Evolutionary conservation across 1,139 yeast genomes (phyloP), one percentile per base, ranked within the genome.

Genomic region (Debaryomyces sp.): DNA sequence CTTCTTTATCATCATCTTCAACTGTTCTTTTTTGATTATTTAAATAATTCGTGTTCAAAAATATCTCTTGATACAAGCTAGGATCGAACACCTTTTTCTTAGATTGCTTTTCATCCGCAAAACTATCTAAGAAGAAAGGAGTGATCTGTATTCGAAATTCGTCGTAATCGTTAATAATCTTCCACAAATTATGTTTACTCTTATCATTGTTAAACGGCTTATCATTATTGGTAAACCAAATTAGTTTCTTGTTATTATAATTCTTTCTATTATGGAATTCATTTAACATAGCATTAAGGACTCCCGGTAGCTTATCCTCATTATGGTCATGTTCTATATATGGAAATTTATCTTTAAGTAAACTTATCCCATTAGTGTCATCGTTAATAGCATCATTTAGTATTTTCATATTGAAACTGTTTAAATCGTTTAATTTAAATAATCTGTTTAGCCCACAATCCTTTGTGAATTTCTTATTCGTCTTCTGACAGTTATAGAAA

Each of bases 121-220:
- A 48, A 21, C 51, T 57, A 4, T 77, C 71, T 36, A 90, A 63
- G 57, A 92, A 84, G 46, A 89, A 77, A 0, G 97, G 96, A 21
- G 74, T 70, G 15, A 91, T 77, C 13, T 68, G 70, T 27, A 87
- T 82, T 34, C 67, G 70, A 17, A 71, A 69, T 46, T 78, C 79
- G 45, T 78, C 78, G 45, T 81, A 73, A 63, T 89, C 96, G 43
- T 78, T 76, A 24, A 88, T 76, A 5, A 85, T 73, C 18, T 81
- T 80, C 59, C 85, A 79, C 15, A 90, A 65, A 6, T 80, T 60
- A 42, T 67, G 68, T 47, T 68, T 68, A 4, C 69, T 55, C 0
- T 62, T 51, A 7, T 57, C 57, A 53, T 60, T 55, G 21, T 53
- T 45, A 50, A 62, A 75, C 1, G 81, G 81, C 45, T 59, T 57